These are phyloP conservation scores for Gentiana straminea DNA, from an alignment of 257 asterid species.

Conservation along the genomic window DNA sequence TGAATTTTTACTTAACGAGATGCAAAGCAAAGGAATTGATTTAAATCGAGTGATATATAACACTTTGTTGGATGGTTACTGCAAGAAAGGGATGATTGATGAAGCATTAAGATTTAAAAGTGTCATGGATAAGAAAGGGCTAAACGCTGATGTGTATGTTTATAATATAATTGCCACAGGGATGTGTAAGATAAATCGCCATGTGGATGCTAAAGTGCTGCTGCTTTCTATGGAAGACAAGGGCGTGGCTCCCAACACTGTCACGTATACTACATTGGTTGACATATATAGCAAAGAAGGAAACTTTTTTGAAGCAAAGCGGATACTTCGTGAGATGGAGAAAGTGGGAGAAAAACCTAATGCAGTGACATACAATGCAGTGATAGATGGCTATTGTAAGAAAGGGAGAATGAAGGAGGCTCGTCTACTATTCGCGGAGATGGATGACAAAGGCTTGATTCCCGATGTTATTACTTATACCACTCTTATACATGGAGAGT, in stretches of 20 bases:
- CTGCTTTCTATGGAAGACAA: conserved; percentile 53
- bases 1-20: conserved; percentile 53
- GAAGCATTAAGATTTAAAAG: conserved; percentile 50
- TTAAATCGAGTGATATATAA: conserved; percentile 54
- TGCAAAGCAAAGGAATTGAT: conserved; percentile 68
- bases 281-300: conserved; percentile 59
- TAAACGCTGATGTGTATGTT: conserved; percentile 50
- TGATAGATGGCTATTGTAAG: conserved; percentile 23
- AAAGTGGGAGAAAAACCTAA: conserved; percentile 20
- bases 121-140: conserved; percentile 67
- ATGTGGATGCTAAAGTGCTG: conserved; percentile 55
- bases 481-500: conserved; percentile 61
- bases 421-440: conserved; percentile 25
- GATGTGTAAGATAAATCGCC: conserved; percentile 40
- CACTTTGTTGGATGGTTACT: conserved; percentile 78
- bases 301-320: conserved; percentile 43
- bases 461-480: conserved; percentile 69
- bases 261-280: conserved; percentile 53
- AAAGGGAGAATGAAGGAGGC: conserved; percentile 27
- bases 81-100: conserved; percentile 68
- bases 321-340: conserved; percentile 20
- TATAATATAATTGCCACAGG: conserved; percentile 60
- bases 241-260: conserved; percentile 40
- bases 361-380: conserved; percentile 18
- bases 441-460: conserved; percentile 39